phyloP scores from a whole-genome alignment of 192 early-diverging fungal genomes.

The Umbelopsis sp. region DNA sequence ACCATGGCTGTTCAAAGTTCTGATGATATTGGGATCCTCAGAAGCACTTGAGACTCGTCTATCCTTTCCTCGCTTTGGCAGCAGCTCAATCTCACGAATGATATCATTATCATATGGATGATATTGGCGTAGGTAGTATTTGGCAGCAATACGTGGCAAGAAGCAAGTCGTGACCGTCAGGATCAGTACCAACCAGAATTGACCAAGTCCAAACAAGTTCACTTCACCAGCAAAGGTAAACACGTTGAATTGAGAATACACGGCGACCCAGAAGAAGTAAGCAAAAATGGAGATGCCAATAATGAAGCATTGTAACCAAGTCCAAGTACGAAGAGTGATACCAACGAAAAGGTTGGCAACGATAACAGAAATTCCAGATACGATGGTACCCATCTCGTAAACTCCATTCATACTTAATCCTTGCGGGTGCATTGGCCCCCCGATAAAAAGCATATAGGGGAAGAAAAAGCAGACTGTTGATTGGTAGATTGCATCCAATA shows the following conservation, averaged over 20 bases:
- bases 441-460: conserved; percentile 56
- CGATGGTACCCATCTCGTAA: conserved; percentile 71
- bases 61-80: conserved; percentile 69
- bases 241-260: conserved; percentile 56
- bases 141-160: conserved; percentile 71
- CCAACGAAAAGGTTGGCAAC: conserved; percentile 81
- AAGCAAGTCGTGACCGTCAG: conserved; percentile 65
- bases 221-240: conserved; percentile 38
- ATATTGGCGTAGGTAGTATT: conserved; percentile 70
- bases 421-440: conserved; percentile 39
- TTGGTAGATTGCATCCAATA: conserved; percentile 74
- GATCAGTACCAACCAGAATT: conserved; percentile 72
- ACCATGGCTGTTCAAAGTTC: conserved; percentile 16
- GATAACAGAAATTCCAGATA: conserved; percentile 72
- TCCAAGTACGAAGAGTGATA: conserved; percentile 75
- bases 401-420: conserved; percentile 55
- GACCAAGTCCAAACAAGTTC: conserved; percentile 61
- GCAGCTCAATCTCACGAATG: conserved; percentile 76
- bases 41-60: conserved; percentile 59
- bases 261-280: conserved; percentile 60
- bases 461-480: conserved; percentile 71
- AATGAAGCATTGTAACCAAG: conserved; percentile 64
- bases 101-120: conserved; percentile 83
- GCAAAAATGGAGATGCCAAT: conserved; percentile 52
- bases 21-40: conserved; percentile 14